Conservation (phyloP, 306 rosid species). For the Prunus armeniaca region DNA sequence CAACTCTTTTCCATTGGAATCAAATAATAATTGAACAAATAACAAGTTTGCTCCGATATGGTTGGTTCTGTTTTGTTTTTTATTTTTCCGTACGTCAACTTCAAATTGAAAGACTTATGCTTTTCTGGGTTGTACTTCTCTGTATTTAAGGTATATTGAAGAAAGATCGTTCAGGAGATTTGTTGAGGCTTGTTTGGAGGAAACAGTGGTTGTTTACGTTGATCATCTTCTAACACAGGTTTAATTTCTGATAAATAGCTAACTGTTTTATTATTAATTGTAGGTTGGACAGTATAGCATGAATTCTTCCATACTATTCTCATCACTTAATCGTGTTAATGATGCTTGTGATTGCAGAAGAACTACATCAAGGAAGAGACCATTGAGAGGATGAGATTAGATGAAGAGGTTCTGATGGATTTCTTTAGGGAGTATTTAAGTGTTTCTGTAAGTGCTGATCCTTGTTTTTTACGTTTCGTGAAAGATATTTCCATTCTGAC, state of each 20-base stretch:
- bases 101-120: not conserved
- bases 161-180: constrained; percentile 96
- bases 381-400: constrained; percentile 92
- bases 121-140: constrained; percentile 17
- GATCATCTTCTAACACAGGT: constrained; percentile 95
- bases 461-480: not conserved
- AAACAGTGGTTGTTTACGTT: constrained; percentile 79
- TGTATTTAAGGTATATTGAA: constrained; percentile 79
- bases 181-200: constrained; percentile 99
- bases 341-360: constrained; percentile 51
- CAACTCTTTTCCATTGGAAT: not conserved
- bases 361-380: constrained; percentile 91
- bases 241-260: not conserved
- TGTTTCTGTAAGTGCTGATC: constrained; percentile 62
- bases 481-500: not conserved
- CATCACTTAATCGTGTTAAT: constrained; percentile 8
- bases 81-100: not conserved
- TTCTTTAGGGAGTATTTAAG: constrained; percentile 89
- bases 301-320: constrained; percentile 2
- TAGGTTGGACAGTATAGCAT: constrained; percentile 10
- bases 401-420: constrained; percentile 97
- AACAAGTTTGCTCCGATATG: not conserved
- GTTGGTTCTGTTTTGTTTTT: not conserved
- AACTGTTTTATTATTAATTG: not conserved
- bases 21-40: not conserved